A percentile compares a stretch with the other conserved stretches of the same genome.
Evolutionary conservation across 371 early-diverging fungal species (phyloP).

Genomic region (Apophysomyces sp.): DNA sequence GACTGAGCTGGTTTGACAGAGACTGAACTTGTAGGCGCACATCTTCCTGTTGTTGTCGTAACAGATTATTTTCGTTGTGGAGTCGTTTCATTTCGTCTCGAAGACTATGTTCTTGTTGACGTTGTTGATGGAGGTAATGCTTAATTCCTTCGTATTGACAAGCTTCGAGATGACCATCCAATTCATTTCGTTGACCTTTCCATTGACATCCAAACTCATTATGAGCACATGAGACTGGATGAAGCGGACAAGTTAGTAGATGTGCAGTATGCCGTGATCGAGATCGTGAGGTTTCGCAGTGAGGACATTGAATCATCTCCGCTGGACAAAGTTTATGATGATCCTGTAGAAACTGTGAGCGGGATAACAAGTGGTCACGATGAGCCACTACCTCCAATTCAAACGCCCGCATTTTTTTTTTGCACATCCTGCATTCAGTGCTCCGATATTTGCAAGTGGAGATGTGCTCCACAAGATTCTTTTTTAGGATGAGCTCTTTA

Average conservation of each 20-base stretch:
- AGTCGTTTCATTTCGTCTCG: conserved; percentile 47
- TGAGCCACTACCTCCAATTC: conserved; percentile 42
- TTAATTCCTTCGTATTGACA: conserved; percentile 69
- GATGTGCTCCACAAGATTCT: conserved; percentile 54
- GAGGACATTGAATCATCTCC: conserved; percentile 57
- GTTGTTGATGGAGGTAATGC: conserved; percentile 48
- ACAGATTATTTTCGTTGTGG: conserved; percentile 40
- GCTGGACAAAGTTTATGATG: conserved; percentile 62
- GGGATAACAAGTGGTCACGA: background rate
- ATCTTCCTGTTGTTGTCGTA: conserved; percentile 44
- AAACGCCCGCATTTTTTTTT: conserved; percentile 44
- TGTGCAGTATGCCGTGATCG: conserved; percentile 54
- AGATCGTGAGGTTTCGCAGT: conserved; percentile 52
- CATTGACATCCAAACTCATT: conserved; percentile 64
- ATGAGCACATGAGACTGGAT: conserved; percentile 48
- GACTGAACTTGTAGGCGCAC: conserved; percentile 41
- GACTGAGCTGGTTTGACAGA: conserved; percentile 38
- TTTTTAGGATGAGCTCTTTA: conserved; percentile 53
- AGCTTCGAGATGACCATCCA: conserved; percentile 36
- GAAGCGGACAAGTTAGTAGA: conserved; percentile 52
- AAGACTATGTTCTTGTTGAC: conserved; percentile 42
- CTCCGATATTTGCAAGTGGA: conserved; percentile 58
- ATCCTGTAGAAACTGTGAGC: conserved; percentile 30
- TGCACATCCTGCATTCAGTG: conserved; percentile 65
- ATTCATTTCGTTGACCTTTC: conserved; percentile 49